A percentile compares a stretch with the other conserved stretches of the same genome.
Conservation (phyloP, 2,329 filamentous ascomycete species). For the Fusarium avenaceum region DNA sequence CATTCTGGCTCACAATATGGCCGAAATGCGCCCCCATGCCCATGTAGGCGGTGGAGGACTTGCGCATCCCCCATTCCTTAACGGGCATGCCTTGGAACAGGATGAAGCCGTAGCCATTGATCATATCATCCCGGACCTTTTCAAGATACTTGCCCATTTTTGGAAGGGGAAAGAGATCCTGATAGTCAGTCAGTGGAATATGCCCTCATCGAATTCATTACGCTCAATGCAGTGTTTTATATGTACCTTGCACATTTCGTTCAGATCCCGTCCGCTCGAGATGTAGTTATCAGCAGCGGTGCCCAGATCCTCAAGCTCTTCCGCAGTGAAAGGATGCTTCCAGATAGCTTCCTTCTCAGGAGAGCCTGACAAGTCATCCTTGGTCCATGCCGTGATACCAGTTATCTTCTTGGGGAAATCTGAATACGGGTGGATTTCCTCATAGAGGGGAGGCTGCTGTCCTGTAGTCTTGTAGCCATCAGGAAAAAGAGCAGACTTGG, state of each 20-base stretch:
- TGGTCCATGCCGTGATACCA: constrained; percentile 80
- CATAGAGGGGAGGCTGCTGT: constrained; percentile 78
- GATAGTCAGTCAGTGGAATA: neutral
- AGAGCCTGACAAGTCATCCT: constrained; percentile 71
- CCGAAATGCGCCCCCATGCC: constrained; percentile 85
- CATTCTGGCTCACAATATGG: constrained; percentile 88
- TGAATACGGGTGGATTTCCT: constrained; percentile 74
- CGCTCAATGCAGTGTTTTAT: too few relatives aligned
- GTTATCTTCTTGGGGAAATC: constrained; percentile 79
- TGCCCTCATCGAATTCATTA: accelerated
- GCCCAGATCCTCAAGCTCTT: constrained; percentile 23
- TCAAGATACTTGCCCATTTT: constrained; percentile 48
- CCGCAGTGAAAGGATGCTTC: constrained; percentile 76
- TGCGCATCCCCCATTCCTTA: constrained; percentile 78
- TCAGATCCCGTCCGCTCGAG: constrained; percentile 15
- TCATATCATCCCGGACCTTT: constrained; percentile 55
- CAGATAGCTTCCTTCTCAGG: constrained; percentile 69
- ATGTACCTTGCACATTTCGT: constrained; percentile 22
- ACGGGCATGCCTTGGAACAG: constrained; percentile 90
- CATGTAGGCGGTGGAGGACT: constrained; percentile 87
- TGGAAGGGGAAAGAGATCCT: constrained; percentile 57
- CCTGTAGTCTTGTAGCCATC: constrained; percentile 70
- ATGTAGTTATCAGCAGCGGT: constrained; percentile 22
- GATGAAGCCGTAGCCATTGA: constrained; percentile 89
- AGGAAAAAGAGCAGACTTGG: constrained; percentile 53